Evolutionary conservation across 768 basidiomycete species (phyloP), one percentile per base, ranked within the genome.

Genomic region (Baorangia bicolor): DNA sequence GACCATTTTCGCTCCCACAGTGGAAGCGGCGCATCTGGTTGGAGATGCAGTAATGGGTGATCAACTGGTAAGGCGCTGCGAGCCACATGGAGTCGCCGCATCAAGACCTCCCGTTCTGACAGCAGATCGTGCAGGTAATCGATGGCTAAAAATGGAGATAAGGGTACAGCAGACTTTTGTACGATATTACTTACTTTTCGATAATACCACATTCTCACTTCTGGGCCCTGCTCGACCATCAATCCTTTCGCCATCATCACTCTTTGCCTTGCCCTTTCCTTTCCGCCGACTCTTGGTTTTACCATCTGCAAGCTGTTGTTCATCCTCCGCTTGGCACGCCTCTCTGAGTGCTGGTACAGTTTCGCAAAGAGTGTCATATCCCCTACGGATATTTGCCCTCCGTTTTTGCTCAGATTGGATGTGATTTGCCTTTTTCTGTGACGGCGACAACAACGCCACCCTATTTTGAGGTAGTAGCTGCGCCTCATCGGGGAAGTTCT

Each of bases 351-450:
- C 78, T 11, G 94, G 94, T 0, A 97, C 87, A 27, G 84, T 83
- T 25, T 87, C 87, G 64, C 93, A 94, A 0, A 97, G 78, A 8
- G 88, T 85, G 63, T 95, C 94, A 68, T 96, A 96, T 12, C 93
- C 94, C 37, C 86, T 75, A 11, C 92, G 81, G 49, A 97, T 96
- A 64, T 94, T 94, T 14, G 92, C 92, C 31, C 94, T 84, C 25
- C 94, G 86, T 71, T 95, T 95, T 75, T 96, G 93, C 74, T 97
- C 94, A 2, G 87, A 90, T 63, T 92, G 89, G 61, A 97, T 96
- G 66, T 97, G 94, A 64, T 95, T 95, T 38, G 88, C 88, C 68
- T 94, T 92, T 69, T 95, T 95, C 77, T 94, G 91, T 2, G 88
- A 86, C 0, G 90, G 83, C 2, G 88, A 86, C 25, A 95, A 80